phyloP scores from a whole-genome alignment of 345 rosid genomes.

The Eucalyptus sideroxylon region DNA sequence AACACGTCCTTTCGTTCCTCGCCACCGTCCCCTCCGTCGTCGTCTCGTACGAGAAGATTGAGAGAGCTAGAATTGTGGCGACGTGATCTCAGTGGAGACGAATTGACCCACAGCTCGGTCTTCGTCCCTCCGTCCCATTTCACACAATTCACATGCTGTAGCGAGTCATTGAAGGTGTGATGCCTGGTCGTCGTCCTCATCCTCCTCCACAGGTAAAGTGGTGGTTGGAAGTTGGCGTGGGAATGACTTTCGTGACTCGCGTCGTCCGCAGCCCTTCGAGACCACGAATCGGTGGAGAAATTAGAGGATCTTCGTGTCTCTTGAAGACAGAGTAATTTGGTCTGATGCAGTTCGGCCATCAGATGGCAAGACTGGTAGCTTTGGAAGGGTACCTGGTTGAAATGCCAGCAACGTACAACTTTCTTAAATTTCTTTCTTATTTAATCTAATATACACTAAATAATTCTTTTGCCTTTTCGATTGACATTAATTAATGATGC shows the following conservation, averaged over 20 bases:
- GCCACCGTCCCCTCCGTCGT: neutral
- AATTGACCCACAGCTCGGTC: neutral
- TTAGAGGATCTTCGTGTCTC: neutral
- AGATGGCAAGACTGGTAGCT: neutral
- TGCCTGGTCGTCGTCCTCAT: neutral
- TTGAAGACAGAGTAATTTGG: neutral
- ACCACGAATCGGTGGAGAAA: neutral
- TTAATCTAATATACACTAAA: neutral
- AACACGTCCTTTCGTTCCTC: neutral
- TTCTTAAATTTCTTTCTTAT: neutral
- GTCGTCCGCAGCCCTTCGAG: neutral
- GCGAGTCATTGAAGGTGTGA: neutral
- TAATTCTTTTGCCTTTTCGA: neutral
- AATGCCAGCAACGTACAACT: neutral
- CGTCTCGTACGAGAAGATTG: neutral
- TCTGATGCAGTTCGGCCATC: neutral
- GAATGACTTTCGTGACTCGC: neutral
- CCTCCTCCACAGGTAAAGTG: neutral
- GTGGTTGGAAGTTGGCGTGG: neutral
- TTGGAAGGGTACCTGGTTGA: neutral
- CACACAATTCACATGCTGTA: neutral
- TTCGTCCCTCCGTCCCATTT: neutral
- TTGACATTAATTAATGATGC: neutral
- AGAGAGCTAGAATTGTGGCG: neutral
- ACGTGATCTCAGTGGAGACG: neutral